These are phyloP conservation scores for Camelina sativa DNA, from an alignment of 345 rosid genomes.

Conservation along the genomic window DNA sequence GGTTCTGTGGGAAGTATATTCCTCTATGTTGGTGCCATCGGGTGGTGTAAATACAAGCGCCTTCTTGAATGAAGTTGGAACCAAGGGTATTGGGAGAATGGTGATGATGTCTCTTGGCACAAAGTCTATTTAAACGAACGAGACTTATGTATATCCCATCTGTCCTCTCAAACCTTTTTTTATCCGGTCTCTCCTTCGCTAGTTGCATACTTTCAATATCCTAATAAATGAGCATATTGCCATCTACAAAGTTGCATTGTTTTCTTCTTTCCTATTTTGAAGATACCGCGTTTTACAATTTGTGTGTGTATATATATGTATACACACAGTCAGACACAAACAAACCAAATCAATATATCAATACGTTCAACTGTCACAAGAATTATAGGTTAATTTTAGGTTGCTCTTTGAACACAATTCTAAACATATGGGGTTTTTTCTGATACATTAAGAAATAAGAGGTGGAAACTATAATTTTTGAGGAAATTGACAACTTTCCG, in stretches of 20 bases:
- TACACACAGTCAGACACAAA: no score
- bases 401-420: not conserved
- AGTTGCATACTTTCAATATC: slow-evolving; percentile 4
- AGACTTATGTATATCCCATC: not conserved
- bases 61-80: slow-evolving; percentile 55
- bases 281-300: no score
- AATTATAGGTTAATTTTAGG: no score
- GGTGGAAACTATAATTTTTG: not conserved
- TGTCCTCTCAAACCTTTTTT: not conserved
- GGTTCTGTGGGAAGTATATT: slow-evolving; percentile 61
- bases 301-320: no score
- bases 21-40: slow-evolving; percentile 75
- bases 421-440: not conserved
- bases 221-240: not conserved
- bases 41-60: slow-evolving; percentile 85
- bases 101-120: not conserved
- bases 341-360: no score
- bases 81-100: not conserved
- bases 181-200: not conserved
- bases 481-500: not conserved
- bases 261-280: not conserved
- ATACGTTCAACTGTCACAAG: no score
- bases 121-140: not conserved
- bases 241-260: not conserved
- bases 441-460: not conserved